phyloP scores from a whole-genome alignment of 805 yeast species.

The Yarrowia yakushimensis region DNA sequence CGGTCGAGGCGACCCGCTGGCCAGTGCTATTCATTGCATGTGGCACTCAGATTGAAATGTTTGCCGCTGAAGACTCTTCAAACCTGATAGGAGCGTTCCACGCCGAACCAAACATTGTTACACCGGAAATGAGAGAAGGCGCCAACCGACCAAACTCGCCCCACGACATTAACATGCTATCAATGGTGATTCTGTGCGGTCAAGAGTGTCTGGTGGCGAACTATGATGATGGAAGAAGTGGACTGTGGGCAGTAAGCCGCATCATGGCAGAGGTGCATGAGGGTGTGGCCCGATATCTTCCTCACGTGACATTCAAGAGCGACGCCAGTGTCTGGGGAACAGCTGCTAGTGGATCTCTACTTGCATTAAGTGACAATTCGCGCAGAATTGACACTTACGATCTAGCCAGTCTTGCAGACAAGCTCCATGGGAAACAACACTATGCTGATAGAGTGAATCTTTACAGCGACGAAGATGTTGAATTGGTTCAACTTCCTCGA shows the following conservation, averaged over 20 bases:
- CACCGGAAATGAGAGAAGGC: not conserved
- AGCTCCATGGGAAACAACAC: not conserved
- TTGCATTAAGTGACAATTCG: constrained; percentile 19
- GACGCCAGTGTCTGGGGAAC: constrained; percentile 17
- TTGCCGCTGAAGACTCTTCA: not conserved
- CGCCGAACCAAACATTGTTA: not conserved
- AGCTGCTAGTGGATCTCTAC: not conserved
- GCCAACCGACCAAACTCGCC: constrained; percentile 3
- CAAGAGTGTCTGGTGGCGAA: not conserved
- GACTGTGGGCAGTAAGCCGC: constrained; percentile 2
- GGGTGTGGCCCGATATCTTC: not conserved
- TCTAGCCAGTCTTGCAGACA: not conserved
- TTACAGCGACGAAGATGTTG: not conserved
- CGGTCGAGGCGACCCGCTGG: constrained; percentile 21
- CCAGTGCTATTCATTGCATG: constrained; percentile 6
- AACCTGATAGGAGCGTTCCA: not conserved
- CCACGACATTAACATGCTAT: constrained; percentile 9
- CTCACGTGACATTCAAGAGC: constrained; percentile 9
- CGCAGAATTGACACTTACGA: constrained; percentile 5
- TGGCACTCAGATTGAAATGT: constrained; percentile 15
- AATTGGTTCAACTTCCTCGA: not conserved
- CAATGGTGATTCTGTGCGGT: not conserved
- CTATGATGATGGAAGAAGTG: constrained; percentile 14
- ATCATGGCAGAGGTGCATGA: not conserved
- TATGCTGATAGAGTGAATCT: constrained; percentile 2